Percentiles rank a stretch among this genome's conserved stretches.
Evolutionary conservation across 768 basidiomycete genomes (phyloP).

Genomic region (Leccinellum luteum): DNA sequence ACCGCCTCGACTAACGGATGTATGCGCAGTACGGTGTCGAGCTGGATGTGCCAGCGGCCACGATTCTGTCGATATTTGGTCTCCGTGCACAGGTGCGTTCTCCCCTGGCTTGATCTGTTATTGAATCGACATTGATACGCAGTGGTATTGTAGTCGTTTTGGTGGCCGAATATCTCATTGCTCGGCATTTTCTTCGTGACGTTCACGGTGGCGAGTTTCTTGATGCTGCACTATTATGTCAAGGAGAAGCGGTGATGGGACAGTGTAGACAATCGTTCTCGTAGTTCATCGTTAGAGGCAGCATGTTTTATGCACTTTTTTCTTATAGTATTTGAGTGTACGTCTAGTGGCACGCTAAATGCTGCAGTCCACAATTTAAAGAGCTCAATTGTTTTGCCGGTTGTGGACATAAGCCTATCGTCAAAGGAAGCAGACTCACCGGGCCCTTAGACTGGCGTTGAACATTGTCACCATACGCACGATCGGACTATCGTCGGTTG

Average conservation of each 20-base stretch:
- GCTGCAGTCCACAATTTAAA: background rate
- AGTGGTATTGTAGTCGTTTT: slow-evolving; percentile 67
- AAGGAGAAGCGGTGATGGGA: slow-evolving; percentile 56
- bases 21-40: slow-evolving; percentile 89
- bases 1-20: slow-evolving; percentile 4
- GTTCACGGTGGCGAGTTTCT: slow-evolving; percentile 74
- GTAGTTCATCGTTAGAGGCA: background rate
- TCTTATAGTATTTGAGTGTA: background rate
- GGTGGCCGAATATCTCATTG: slow-evolving; percentile 95
- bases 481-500: too few species aligned
- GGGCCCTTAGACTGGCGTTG: too few species aligned
- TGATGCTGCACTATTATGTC: slow-evolving; percentile 84
- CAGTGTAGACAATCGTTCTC: background rate
- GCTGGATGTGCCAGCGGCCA: slow-evolving; percentile 92
- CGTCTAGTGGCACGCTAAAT: background rate
- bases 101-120: background rate
- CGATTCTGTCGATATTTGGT: slow-evolving; percentile 92
- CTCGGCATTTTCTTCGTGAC: slow-evolving; percentile 83
- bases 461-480: too few species aligned
- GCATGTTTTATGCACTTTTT: background rate
- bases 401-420: slow-evolving; percentile 7
- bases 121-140: slow-evolving; percentile 7
- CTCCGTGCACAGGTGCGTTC: slow-evolving; percentile 76
- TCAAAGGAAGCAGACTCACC: too few species aligned
- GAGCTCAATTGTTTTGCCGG: slow-evolving; percentile 21